These are phyloP conservation scores for Ophiorrhiza pumila DNA, from an alignment of 257 asterid genomes.

Conservation along the genomic window DNA sequence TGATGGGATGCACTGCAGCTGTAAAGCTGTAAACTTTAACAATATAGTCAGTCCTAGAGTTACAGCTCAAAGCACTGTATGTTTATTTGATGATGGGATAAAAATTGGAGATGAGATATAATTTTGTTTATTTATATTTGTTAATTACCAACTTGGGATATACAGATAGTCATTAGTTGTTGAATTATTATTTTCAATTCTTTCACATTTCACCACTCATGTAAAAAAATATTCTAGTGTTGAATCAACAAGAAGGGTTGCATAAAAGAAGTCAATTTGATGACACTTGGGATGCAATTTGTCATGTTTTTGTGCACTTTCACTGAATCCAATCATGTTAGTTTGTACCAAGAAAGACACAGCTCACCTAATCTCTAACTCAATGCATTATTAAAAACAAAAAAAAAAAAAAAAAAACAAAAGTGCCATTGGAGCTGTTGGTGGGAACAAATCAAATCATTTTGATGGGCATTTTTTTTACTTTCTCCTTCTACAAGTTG, in stretches of 20 bases:
- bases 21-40: neutral
- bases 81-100: neutral
- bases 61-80: no score
- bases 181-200: no score
- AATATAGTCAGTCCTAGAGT: no score
- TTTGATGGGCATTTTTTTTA: no score
- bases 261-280: neutral
- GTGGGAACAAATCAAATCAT: neutral
- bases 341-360: neutral
- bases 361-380: neutral
- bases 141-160: no score
- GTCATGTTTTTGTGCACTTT: constrained; percentile 1
- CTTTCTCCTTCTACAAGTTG: no score
- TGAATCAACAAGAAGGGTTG: neutral
- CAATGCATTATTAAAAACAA: no score
- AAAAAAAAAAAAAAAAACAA: neutral
- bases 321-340: neutral
- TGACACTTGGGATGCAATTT: constrained; percentile 5
- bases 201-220: no score
- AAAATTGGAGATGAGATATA: neutral
- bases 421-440: neutral
- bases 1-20: neutral
- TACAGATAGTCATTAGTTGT: neutral
- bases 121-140: no score
- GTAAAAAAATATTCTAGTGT: neutral